Conservation (phyloP, 2,329 filamentous ascomycete genomes). For the Cladobotryum protrusum region DNA sequence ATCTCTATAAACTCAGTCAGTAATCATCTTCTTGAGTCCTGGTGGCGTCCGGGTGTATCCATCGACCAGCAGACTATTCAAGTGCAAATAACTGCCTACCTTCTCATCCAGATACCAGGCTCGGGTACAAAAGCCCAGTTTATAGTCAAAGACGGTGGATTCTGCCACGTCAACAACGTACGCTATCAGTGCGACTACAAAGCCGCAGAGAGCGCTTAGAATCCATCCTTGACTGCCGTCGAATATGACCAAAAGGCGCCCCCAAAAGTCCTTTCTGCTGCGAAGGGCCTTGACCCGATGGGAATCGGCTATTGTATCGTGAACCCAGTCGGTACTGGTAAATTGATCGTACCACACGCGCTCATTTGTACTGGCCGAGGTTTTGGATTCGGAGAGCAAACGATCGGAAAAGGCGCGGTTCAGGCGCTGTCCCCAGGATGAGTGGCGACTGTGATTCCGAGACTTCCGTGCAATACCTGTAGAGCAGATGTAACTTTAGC, state of each 20-base stretch:
- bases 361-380: slow-evolving; percentile 67
- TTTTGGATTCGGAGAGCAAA: slow-evolving; percentile 57
- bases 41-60: not conserved
- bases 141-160: slow-evolving; percentile 78
- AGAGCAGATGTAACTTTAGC: not conserved
- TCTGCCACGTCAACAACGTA: slow-evolving; percentile 89
- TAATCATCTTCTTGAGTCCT: too few species aligned
- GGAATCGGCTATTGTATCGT: slow-evolving; percentile 92
- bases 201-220: slow-evolving; percentile 81
- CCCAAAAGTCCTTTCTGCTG: slow-evolving; percentile 74
- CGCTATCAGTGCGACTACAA: slow-evolving; percentile 76
- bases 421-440: slow-evolving; percentile 55
- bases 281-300: slow-evolving; percentile 80
- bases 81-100: slow-evolving; percentile 25
- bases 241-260: slow-evolving; percentile 68
- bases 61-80: not conserved
- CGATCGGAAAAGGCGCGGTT: slow-evolving; percentile 55
- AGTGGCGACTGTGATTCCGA: slow-evolving; percentile 50
- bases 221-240: slow-evolving; percentile 94
- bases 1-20: slow-evolving; percentile 33
- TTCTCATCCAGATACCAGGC: slow-evolving; percentile 71
- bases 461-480: slow-evolving; percentile 33
- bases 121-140: slow-evolving; percentile 73
- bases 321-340: slow-evolving; percentile 96
- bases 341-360: slow-evolving; percentile 99